Base-by-base conservation (phyloP, 1,284 basidiomycete genomes). In the Cryptococcus amylolentus region DNA sequence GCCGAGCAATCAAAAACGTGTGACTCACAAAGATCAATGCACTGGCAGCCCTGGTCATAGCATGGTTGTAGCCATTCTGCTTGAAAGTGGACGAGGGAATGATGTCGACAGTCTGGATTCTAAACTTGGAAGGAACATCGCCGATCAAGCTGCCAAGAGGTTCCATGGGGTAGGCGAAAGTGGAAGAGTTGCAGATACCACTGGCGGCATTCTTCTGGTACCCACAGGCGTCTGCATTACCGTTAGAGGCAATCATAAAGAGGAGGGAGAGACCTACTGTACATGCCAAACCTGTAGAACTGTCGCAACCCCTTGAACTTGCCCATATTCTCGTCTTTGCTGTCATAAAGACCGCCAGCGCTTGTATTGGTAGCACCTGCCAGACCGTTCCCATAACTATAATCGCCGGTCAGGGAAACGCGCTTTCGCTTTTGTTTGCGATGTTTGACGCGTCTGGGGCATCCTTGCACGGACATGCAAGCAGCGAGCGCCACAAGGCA, bases 261-360 rank as follows among this genome's bases (percentile, higher is more conserved):
- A 27, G n/a, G 12, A 39, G 46, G 38, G 18, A 51, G n/a, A 23
- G 26, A 73, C 73, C 56, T 57, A 75, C 72, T 66, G 66, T 75
- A 72, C 20, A 77, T 52, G 48, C 75, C 75, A 49, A 67, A 78
- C 58, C 74, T 66, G 67, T 78, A 78, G 54, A 71, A 64, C 59
- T 73, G 70, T 45, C 74, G 62, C 47, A 77, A 52, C 35, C 76
- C 76, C 42, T 59, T 60, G 16, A 55, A 49, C 10, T 51, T 18
- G 23, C 76, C 76, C 54, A 77, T 56, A 8, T 59, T 26, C 31
- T 66, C 62, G 14, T 64, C 62, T 41, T 64, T 58, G 38, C 65
- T 63, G 47, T 69, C 60, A 56, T 71, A 73, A 20, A 74, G 52
- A 13, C 71, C 68, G 20, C 48, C 56, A 1, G 56, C 61, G 13